These are phyloP conservation scores for Kodamaea derodonti DNA, from an alignment of 1,139 yeast species.

Conservation along the genomic window DNA sequence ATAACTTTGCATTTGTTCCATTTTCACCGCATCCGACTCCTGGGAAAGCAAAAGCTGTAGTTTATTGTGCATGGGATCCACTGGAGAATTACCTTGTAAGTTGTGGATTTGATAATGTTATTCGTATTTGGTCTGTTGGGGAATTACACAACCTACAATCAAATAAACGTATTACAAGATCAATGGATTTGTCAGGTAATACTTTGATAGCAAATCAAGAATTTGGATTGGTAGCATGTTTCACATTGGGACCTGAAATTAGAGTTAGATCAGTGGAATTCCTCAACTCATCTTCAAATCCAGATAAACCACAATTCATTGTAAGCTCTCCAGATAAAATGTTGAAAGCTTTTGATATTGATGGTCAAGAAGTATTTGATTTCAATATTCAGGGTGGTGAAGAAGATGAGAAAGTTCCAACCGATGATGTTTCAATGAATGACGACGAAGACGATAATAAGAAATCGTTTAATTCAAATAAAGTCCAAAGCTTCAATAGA, in stretches of 20 bases:
- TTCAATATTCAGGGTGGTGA: constrained; percentile 32
- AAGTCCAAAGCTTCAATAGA: constrained; percentile 30
- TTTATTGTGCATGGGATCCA: constrained; percentile 72
- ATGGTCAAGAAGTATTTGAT: constrained; percentile 41
- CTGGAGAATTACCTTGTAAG: constrained; percentile 64
- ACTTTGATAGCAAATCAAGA: constrained; percentile 3
- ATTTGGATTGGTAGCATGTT: constrained; percentile 28
- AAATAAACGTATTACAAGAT: constrained; percentile 22
- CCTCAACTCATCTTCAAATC: constrained; percentile 40
- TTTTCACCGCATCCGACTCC: constrained; percentile 21
- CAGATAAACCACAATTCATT: constrained; percentile 53
- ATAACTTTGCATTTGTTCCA: constrained; percentile 26
- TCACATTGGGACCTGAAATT: constrained; percentile 39
- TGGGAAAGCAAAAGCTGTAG: constrained; percentile 42
- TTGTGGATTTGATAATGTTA: constrained; percentile 64
- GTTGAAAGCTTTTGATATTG: constrained; percentile 56
- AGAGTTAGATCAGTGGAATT: constrained; percentile 71
- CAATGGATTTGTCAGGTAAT: constrained; percentile 12
- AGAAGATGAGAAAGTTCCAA: constrained; percentile 12
- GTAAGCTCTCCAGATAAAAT: constrained; percentile 79
- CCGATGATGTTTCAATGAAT: constrained; percentile 12
- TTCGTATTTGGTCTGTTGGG: constrained; percentile 64
- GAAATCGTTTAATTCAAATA: not conserved
- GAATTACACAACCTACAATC: constrained; percentile 22
- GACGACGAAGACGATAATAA: constrained; percentile 10